These are phyloP conservation scores for Cladorrhinum samala DNA, from an alignment of 495 filamentous ascomycete species.

Conservation along the genomic window DNA sequence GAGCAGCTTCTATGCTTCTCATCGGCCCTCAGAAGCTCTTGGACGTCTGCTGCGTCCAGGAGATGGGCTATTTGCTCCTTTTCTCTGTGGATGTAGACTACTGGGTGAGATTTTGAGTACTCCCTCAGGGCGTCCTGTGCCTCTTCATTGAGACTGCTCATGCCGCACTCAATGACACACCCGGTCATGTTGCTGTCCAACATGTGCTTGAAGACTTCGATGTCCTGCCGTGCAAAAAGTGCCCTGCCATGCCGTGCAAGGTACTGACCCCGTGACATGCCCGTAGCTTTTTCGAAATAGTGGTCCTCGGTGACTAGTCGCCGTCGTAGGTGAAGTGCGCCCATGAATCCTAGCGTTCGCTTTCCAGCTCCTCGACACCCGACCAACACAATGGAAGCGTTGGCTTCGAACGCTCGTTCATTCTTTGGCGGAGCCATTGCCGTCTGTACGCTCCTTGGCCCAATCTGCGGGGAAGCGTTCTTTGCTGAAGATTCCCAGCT, in stretches of 20 bases:
- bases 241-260: slow-evolving; percentile 53
- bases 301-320: slow-evolving; percentile 67
- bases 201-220: slow-evolving; percentile 57
- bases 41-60: slow-evolving; percentile 53
- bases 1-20: slow-evolving; percentile 58
- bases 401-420: slow-evolving; percentile 46
- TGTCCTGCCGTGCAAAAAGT: slow-evolving; percentile 56
- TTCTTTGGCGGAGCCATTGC: slow-evolving; percentile 29
- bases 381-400: slow-evolving; percentile 67
- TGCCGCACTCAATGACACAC: slow-evolving; percentile 67
- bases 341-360: slow-evolving; percentile 69
- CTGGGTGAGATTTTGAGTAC: slow-evolving; percentile 59
- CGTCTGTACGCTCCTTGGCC: neutral
- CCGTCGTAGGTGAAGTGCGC: slow-evolving; percentile 63
- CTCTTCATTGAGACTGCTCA: slow-evolving; percentile 46
- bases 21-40: slow-evolving; percentile 46
- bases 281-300: slow-evolving; percentile 62
- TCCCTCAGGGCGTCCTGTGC: slow-evolving; percentile 54
- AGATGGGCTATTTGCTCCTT: slow-evolving; percentile 58
- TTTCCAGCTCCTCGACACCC: slow-evolving; percentile 73
- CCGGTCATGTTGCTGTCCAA: slow-evolving; percentile 56
- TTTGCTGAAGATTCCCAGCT: no score
- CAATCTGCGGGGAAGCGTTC: no score
- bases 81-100: slow-evolving; percentile 68
- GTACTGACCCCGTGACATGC: slow-evolving; percentile 55